phyloP scores from a whole-genome alignment of 1,284 basidiomycete species.

The Ceratobasidium sp. region DNA sequence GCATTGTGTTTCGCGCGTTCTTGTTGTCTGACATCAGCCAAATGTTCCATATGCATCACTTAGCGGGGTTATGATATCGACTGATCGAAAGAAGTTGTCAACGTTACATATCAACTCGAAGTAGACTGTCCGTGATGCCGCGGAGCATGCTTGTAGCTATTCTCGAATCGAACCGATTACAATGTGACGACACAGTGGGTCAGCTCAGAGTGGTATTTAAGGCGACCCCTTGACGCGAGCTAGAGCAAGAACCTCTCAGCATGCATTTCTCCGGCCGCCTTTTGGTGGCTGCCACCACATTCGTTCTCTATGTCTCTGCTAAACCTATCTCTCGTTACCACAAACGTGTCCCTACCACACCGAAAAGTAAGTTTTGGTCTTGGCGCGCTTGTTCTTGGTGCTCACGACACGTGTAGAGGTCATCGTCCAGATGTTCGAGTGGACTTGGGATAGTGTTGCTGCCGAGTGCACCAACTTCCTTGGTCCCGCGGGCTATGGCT shows the following conservation, averaged over 20 bases:
- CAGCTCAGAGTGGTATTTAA: not conserved
- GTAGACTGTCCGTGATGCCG: not conserved
- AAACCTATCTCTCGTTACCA: not conserved
- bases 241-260: not conserved
- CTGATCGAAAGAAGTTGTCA: not conserved
- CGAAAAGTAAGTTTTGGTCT: not conserved
- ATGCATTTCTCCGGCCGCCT: slow-evolving; percentile 5
- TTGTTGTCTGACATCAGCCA: not conserved
- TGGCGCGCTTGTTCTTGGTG: not conserved
- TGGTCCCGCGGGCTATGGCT: slow-evolving; percentile 70
- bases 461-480: slow-evolving; percentile 69
- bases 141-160: not conserved
- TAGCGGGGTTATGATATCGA: not conserved
- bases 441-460: slow-evolving; percentile 66
- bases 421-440: slow-evolving; percentile 64
- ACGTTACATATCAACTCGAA: slow-evolving; percentile 13
- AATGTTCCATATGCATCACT: slow-evolving; percentile 17
- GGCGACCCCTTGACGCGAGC: not conserved
- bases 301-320: not conserved
- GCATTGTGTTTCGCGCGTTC: not conserved
- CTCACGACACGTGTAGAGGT: slow-evolving; percentile 49
- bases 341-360: not conserved
- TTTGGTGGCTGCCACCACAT: not conserved
- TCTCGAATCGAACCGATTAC: not conserved
- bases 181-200: not conserved